Evolutionary conservation across 202 grass and related monocot genomes (phyloP).

Genomic region (Brachypodium distachyon): DNA sequence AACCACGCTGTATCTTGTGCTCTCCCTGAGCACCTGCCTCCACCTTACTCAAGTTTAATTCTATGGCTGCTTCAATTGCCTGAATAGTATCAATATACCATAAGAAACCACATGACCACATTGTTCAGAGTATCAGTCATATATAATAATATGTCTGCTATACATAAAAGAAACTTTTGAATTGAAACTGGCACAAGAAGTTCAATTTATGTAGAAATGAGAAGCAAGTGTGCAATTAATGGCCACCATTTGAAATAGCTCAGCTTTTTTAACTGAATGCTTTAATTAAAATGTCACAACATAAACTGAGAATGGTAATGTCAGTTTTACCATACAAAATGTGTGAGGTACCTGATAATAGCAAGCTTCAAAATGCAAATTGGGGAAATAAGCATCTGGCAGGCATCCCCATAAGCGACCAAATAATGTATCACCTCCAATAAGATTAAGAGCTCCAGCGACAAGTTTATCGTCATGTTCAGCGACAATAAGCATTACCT

Average conservation of each 20-base stretch:
- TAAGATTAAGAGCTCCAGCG: conserved; percentile 91
- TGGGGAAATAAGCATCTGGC: conserved; percentile 74
- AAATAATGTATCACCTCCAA: conserved; percentile 85
- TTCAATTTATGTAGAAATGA: neutral
- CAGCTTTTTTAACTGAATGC: neutral
- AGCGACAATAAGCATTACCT: conserved; percentile 80
- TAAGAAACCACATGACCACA: conserved; percentile 9
- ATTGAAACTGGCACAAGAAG: neutral
- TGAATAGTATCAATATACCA: conserved; percentile 23
- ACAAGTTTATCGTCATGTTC: conserved; percentile 65
- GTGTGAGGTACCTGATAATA: conserved; percentile 79
- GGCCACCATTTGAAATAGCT: neutral
- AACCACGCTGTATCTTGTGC: conserved; percentile 97
- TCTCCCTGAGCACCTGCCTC: conserved; percentile 98
- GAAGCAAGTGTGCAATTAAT: neutral
- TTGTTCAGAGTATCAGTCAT: neutral
- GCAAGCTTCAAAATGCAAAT: conserved; percentile 97
- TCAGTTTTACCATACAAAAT: neutral
- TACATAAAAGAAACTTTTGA: conserved; percentile 4
- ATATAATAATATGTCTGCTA: neutral
- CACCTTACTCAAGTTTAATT: conserved; percentile 78
- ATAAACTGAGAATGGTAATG: neutral
- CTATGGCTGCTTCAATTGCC: conserved; percentile 97
- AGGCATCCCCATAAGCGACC: conserved; percentile 93
- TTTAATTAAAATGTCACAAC: neutral